Conservation (phyloP, 1,284 basidiomycete genomes). For the Moniliella sp. region DNA sequence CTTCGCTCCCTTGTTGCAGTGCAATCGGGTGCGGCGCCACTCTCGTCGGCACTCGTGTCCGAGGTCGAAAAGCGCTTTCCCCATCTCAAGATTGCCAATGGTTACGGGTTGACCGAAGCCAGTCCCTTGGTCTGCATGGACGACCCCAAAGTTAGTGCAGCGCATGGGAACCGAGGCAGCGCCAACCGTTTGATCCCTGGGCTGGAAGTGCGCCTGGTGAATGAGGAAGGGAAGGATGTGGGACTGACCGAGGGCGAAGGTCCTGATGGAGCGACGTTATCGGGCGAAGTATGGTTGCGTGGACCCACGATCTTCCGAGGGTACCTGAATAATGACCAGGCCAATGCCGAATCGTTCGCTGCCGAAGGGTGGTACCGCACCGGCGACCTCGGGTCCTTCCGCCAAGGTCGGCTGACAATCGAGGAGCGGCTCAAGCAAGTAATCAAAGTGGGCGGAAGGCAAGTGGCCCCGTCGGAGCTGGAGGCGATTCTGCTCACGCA, state of each 20-base stretch:
- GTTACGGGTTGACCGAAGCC: too few relatives aligned
- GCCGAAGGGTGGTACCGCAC: slow-evolving; percentile 18
- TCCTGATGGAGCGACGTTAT: too few relatives aligned
- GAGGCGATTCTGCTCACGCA: slow-evolving; percentile 55
- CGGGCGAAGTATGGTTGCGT: slow-evolving; percentile 38
- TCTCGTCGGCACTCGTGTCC: too few relatives aligned
- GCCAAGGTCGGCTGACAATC: slow-evolving; percentile 4
- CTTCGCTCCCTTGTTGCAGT: too few relatives aligned
- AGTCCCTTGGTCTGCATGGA: too few relatives aligned
- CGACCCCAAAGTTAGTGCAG: too few relatives aligned
- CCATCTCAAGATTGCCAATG: too few relatives aligned
- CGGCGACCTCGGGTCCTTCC: slow-evolving; percentile 13
- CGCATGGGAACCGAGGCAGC: too few relatives aligned
- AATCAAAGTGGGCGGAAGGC: slow-evolving; percentile 13
- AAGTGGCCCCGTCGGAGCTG: slow-evolving; percentile 38
- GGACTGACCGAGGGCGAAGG: slow-evolving; percentile 26
- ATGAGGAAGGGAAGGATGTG: slow-evolving; percentile 20
- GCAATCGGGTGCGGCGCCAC: too few relatives aligned
- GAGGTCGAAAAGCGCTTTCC: too few relatives aligned
- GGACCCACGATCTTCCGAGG: slow-evolving; percentile 38
- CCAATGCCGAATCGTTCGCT: slow-evolving; percentile 15
- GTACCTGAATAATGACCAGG: slow-evolving; percentile 34
- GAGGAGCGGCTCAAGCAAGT: slow-evolving; percentile 11
- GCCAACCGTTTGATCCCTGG: slow-evolving; percentile 7
- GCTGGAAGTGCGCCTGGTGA: slow-evolving; percentile 17